phyloP scores from a whole-genome alignment of 176 grass and related monocot genomes.

The Dactylis glomerata region DNA sequence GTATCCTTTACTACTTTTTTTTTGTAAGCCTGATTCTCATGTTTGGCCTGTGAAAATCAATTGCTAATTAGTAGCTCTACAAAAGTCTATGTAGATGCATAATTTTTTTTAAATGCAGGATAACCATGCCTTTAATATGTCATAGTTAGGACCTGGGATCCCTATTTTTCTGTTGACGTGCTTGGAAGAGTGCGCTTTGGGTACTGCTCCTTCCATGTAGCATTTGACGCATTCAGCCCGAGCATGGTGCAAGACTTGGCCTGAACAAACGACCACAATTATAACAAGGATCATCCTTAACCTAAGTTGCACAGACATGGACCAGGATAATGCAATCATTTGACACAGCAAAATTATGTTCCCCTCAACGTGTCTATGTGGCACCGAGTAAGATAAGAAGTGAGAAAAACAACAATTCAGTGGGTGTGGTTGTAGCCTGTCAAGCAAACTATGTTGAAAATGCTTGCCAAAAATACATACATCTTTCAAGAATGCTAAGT shows the following conservation, averaged over 20 bases:
- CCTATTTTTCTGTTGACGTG: not conserved
- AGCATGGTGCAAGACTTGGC: not conserved
- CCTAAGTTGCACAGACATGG: conserved; percentile 15
- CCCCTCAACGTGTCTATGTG: not conserved
- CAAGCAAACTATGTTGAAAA: not conserved
- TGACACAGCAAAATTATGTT: not conserved
- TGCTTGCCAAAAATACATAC: not conserved
- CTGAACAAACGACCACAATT: not conserved
- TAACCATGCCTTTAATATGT: not conserved
- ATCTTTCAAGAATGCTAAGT: conserved; percentile 9
- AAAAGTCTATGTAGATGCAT: not conserved
- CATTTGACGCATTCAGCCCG: not conserved
- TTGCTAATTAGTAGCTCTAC: not conserved
- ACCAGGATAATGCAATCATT: conserved; percentile 1
- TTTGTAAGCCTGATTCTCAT: not conserved
- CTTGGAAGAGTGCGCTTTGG: not conserved
- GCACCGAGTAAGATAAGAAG: not conserved
- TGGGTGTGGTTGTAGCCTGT: not conserved
- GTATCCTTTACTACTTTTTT: not conserved
- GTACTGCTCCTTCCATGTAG: not conserved
- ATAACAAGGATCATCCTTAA: not conserved
- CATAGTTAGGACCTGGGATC: not conserved
- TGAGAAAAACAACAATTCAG: not conserved
- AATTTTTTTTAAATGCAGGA: not conserved
- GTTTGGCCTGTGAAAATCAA: not conserved